Evolutionary conservation across 306 rosid genomes (phyloP).

Genomic region (Cucumis sativus): Cucumber_9930_V3 NC_026660.2:5570501-5571000

Average conservation of each 20-base stretch:
- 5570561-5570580: neutral
- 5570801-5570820: constrained; percentile 81
- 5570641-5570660: constrained; percentile 44
- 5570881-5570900: constrained; percentile 80
- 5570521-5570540: neutral
- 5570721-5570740: constrained; percentile 71
- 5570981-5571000: neutral
- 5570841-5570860: constrained; percentile 67
- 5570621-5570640: neutral
- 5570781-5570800: constrained; percentile 74
- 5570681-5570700: constrained; percentile 91
- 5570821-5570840: constrained; percentile 63
- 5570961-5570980: neutral
- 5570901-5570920: constrained; percentile 22
- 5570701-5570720: constrained; percentile 80
- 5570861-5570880: constrained; percentile 98
- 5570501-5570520: neutral
- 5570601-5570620: neutral
- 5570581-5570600: neutral
- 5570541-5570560: neutral
- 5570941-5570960: neutral
- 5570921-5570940: constrained; percentile 2
- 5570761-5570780: constrained; percentile 86
- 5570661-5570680: constrained; percentile 69
- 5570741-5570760: constrained; percentile 73